These are phyloP conservation scores for Cornus kousa DNA, from an alignment of 148 eudicot genomes.

Conservation along the genomic window DNA sequence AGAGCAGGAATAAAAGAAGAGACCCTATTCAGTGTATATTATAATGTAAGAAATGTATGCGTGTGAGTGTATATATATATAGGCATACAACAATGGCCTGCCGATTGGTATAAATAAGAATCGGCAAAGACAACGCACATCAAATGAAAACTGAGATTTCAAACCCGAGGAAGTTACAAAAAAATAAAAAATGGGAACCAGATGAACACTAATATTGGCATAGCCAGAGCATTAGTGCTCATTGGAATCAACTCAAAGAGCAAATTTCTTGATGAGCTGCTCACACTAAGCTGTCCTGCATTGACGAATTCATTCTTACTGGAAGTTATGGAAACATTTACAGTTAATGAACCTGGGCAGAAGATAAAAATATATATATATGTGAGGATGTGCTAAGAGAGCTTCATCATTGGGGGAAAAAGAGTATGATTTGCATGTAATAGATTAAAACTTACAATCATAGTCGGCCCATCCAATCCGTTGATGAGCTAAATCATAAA, in stretches of 20 bases:
- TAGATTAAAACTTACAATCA: constrained; percentile 64
- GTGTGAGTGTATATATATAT: neutral
- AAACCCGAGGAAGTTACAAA: neutral
- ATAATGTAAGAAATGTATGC: neutral
- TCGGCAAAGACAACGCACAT: neutral
- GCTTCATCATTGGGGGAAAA: neutral
- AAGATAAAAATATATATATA: neutral
- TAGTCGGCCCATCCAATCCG: constrained; percentile 89
- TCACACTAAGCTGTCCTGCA: constrained; percentile 58
- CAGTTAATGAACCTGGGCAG: constrained; percentile 64
- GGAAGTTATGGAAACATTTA: constrained; percentile 71
- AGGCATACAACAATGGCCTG: constrained; percentile 5
- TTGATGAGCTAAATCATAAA: constrained; percentile 70
- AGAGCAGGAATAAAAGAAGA: neutral
- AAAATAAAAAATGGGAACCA: constrained; percentile 6
- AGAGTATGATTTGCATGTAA: neutral
- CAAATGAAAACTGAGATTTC: constrained; percentile 15
- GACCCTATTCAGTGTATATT: neutral
- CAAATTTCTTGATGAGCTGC: constrained; percentile 39
- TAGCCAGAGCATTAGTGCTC: constrained; percentile 1
- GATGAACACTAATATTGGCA: constrained; percentile 5
- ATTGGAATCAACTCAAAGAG: constrained; percentile 18
- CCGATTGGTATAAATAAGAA: constrained; percentile 10
- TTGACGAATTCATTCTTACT: constrained; percentile 60
- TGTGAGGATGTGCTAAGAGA: neutral